These are phyloP conservation scores for Diaporthe capsici DNA, from an alignment of 2,329 filamentous ascomycete genomes.

Conservation along the genomic window DNA sequence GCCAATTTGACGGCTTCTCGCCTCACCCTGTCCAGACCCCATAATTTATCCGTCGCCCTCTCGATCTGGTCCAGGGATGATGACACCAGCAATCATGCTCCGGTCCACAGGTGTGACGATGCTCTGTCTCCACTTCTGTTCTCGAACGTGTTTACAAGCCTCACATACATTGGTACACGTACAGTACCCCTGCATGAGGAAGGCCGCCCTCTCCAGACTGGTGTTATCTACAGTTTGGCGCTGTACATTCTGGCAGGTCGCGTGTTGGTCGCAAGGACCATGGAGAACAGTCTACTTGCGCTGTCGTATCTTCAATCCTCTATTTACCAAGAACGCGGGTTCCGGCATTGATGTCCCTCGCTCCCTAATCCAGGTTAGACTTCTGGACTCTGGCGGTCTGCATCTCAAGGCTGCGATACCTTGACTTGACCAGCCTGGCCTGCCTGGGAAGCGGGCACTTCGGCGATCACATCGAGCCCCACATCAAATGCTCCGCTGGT, in stretches of 20 bases:
- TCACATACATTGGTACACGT: neutral
- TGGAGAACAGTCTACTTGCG: neutral
- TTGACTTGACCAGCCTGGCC: neutral
- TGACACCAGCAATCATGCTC: constrained; percentile 22
- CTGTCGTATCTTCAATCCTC: neutral
- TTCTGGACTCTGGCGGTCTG: constrained; percentile 17
- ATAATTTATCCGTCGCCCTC: constrained; percentile 20
- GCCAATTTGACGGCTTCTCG: neutral
- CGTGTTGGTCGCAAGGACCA: neutral
- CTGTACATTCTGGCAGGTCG: neutral
- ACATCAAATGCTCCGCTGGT: neutral
- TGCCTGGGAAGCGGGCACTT: neutral
- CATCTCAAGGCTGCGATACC: constrained; percentile 7
- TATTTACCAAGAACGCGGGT: neutral
- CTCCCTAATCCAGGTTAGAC: neutral
- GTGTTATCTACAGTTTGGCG: neutral
- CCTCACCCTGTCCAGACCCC: neutral
- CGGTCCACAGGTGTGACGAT: constrained; percentile 10
- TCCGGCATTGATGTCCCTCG: neutral
- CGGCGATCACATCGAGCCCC: neutral
- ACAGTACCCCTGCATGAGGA: neutral
- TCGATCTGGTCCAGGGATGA: constrained; percentile 21
- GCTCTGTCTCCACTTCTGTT: constrained; percentile 9
- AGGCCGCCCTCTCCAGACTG: neutral
- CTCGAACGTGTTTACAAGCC: neutral